Percentiles rank a stretch among this genome's conserved stretches.
phyloP scores from a whole-genome alignment of 371 early-diverging fungal species.

The Mortierella sp. region DNA sequence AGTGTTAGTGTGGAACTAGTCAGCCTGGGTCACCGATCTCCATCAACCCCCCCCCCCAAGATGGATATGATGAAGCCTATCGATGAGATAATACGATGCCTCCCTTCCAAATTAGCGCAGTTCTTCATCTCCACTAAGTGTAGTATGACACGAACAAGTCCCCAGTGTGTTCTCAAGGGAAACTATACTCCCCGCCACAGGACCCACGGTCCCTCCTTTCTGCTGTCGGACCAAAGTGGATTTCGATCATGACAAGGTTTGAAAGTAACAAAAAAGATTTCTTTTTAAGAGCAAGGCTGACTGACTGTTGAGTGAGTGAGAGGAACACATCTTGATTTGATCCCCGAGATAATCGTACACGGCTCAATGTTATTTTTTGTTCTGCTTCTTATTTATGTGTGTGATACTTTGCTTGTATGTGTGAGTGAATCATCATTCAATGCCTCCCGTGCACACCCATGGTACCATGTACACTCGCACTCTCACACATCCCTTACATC shows the following conservation, averaged over 20 bases:
- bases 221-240: neutral
- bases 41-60: constrained; percentile 12
- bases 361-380: neutral
- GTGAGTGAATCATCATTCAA: neutral
- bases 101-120: neutral
- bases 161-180: neutral
- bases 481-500: neutral
- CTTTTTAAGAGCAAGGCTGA: constrained; percentile 9
- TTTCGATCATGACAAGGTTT: constrained; percentile 20
- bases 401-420: neutral
- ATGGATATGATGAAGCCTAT: constrained; percentile 25
- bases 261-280: neutral
- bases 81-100: constrained; percentile 10
- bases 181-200: neutral
- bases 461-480: neutral
- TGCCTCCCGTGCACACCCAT: neutral
- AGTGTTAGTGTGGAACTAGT: constrained; percentile 9
- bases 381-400: neutral
- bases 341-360: constrained; percentile 10
- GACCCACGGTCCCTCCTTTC: constrained; percentile 2
- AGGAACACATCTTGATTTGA: constrained; percentile 8
- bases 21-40: constrained; percentile 28
- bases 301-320: neutral
- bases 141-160: too few species aligned
- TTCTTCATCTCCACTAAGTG: too few species aligned